These are phyloP conservation scores for Podosphaera aphanis DNA, from an alignment of 2,329 filamentous ascomycete species.

Conservation along the genomic window DNA sequence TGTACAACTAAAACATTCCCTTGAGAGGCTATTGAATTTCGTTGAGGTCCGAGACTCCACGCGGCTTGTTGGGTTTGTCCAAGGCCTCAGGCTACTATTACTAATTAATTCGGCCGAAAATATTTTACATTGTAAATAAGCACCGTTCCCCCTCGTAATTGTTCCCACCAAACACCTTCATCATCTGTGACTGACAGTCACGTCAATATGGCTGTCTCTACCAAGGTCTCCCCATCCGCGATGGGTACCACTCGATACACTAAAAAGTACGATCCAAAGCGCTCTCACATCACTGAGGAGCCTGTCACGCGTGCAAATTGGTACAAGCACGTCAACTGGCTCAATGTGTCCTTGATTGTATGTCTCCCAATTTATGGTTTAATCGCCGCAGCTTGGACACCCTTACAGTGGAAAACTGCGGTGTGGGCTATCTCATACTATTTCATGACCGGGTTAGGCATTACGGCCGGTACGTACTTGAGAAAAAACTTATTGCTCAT, in stretches of 20 bases:
- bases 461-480: constrained; percentile 40
- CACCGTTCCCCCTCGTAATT: neutral
- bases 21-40: neutral
- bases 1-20: neutral
- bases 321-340: constrained; percentile 86
- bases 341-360: constrained; percentile 65
- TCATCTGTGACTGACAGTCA: neutral
- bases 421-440: constrained; percentile 59
- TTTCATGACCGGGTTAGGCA: constrained; percentile 61
- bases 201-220: constrained; percentile 2
- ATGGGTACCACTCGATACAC: constrained; percentile 12
- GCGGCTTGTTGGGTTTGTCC: neutral
- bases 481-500: constrained; percentile 2
- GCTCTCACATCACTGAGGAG: constrained; percentile 66
- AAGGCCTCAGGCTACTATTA: neutral
- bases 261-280: constrained; percentile 32
- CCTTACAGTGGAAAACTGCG: constrained; percentile 45
- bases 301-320: constrained; percentile 65
- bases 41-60: constrained; percentile 1
- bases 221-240: constrained; percentile 10
- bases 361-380: constrained; percentile 52
- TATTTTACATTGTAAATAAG: neutral
- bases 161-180: neutral
- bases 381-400: constrained; percentile 56
- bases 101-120: neutral